A percentile compares a stretch with the other conserved stretches of the same genome.
These are phyloP conservation scores for Cenococcum geophilum DNA, from an alignment of 495 filamentous ascomycete species.

Conservation along the genomic window DNA sequence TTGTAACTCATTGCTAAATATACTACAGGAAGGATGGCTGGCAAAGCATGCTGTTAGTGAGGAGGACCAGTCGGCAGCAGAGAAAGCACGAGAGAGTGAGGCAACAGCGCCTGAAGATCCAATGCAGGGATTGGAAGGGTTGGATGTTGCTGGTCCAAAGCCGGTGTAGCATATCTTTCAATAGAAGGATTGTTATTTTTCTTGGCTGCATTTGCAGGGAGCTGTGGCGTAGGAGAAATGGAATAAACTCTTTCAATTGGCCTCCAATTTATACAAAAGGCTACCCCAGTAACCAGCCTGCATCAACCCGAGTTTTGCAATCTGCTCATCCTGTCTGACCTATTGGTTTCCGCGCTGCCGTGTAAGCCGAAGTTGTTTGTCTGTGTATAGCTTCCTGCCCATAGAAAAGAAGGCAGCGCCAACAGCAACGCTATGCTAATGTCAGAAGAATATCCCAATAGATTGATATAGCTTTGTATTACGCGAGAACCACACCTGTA, in stretches of 20 bases:
- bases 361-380: constrained; percentile 83
- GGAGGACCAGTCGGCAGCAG: constrained; percentile 66
- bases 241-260: constrained; percentile 4
- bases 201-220: constrained; percentile 4
- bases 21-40: constrained; percentile 77
- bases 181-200: background rate
- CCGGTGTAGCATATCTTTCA: constrained; percentile 35
- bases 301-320: background rate
- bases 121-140: constrained; percentile 89
- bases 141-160: constrained; percentile 90
- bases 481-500: constrained; percentile 77
- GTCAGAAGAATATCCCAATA: background rate
- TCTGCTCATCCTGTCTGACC: background rate
- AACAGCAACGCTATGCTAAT: constrained; percentile 53
- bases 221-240: constrained; percentile 1
- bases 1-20: constrained; percentile 33
- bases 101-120: constrained; percentile 65
- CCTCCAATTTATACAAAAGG: constrained; percentile 26
- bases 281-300: background rate
- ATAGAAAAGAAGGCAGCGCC: constrained; percentile 73
- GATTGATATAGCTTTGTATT: constrained; percentile 36
- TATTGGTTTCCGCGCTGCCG: constrained; percentile 23
- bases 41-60: constrained; percentile 85
- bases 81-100: constrained; percentile 48
- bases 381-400: constrained; percentile 69